Base-by-base conservation (phyloP, 129 eudicot genomes). In the Flaveria brownii region DNA sequence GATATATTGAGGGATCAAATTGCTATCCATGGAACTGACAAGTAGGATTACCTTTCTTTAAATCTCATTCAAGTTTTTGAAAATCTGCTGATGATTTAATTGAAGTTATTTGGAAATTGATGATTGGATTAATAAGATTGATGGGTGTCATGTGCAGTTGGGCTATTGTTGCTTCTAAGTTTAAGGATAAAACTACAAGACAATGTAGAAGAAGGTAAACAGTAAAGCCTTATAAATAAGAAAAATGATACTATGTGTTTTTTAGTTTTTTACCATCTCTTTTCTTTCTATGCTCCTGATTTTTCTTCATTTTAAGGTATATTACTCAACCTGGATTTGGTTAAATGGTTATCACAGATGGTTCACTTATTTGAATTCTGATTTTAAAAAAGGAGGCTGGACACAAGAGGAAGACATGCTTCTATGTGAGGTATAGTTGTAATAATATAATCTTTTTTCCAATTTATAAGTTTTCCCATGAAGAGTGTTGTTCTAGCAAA, bases 341-440 rank as follows among this genome's bases (percentile, higher is more conserved):
- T 51, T 73, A 65, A 50, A 18, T 63, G 69, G 23, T 80, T 45
- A 45, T 45, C 56, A 25, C 90, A 95, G 99, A 84, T 95, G 99
- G 99, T 95, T 81, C 86, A 91, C 99, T 54, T 95, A 95, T 81
- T 87, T 91, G 87, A 95, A 95, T 84, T 91, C 99, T 68, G 97
- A 91, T 88, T 95, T 91, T 85, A 95, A 91, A 81, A 95, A 91
- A 82, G 97, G 99, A 41, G 99, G 99, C 33, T 91, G 99, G 99
- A 87, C 99, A 75, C 99, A 96, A 17, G 99, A 95, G 73, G 97
- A 95, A 85, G 99, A 95, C 81, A 77, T 95, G 95, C 91, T 91
- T 71, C 66, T 91, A 71, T 91, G 97, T 54, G 96, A 91, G 92
- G 94, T 91, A 80, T 52, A 61, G 66, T 78, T 49, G 45, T 60